Evolutionary conservation across 2,329 filamentous ascomycete genomes (phyloP).

Genomic region (Pleurostoma richardsiae): DNA sequence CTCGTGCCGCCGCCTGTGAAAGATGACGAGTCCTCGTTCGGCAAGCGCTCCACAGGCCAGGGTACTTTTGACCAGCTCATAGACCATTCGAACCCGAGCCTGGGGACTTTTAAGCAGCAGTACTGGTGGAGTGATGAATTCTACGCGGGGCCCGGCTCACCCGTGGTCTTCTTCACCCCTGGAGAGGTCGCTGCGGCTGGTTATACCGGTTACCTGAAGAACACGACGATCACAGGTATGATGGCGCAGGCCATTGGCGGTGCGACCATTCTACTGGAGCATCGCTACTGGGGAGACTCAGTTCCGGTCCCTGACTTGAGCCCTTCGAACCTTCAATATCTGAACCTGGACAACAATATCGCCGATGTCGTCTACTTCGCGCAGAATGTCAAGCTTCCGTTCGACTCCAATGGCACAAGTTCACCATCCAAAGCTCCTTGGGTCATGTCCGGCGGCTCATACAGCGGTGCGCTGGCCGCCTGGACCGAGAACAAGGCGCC

Average conservation of each 20-base stretch:
- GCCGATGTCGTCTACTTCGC: constrained; percentile 48
- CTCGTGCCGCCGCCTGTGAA: too few species aligned
- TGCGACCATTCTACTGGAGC: constrained; percentile 47
- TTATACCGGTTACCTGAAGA: neutral
- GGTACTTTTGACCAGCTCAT: constrained; percentile 12
- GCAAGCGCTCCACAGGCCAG: neutral
- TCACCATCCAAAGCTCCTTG: constrained; percentile 40
- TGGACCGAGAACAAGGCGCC: constrained; percentile 39
- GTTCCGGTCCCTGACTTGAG: constrained; percentile 42
- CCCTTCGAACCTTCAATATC: constrained; percentile 41
- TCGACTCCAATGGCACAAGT: constrained; percentile 20
- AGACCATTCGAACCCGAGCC: constrained; percentile 12
- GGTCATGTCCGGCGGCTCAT: constrained; percentile 47
- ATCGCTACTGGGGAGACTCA: constrained; percentile 44
- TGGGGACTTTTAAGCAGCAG: constrained; percentile 13
- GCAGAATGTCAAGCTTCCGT: constrained; percentile 32
- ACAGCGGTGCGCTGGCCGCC: constrained; percentile 42
- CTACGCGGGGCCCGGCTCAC: constrained; percentile 13
- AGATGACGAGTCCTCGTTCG: too few species aligned
- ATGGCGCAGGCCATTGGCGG: constrained; percentile 39
- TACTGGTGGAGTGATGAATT: constrained; percentile 14
- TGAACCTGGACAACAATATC: constrained; percentile 47
- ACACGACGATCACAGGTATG: constrained; percentile 27
- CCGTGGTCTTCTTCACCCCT: constrained; percentile 5
- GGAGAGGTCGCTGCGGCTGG: neutral